Conservation (phyloP, 2,329 filamentous ascomycete species). For the Malbranchea zuffiana region DNA sequence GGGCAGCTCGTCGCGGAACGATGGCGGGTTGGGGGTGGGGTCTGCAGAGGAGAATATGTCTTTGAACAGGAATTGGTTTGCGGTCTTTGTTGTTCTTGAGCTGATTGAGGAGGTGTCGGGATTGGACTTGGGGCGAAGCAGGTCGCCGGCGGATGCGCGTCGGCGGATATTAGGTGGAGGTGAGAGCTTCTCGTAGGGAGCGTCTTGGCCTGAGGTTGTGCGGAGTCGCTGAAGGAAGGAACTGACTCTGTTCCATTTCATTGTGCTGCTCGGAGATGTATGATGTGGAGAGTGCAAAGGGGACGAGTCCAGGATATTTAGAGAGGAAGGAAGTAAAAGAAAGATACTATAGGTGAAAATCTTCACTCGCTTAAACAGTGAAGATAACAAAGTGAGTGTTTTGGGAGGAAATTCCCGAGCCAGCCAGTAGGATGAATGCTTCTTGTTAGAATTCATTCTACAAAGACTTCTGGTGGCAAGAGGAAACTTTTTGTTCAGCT, state of each 20-base stretch:
- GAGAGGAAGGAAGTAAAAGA: too few species aligned
- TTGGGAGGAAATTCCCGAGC: too few species aligned
- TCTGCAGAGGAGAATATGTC: conserved; percentile 1
- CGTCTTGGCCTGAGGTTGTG: conserved; percentile 6
- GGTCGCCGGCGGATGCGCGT: conserved; percentile 8
- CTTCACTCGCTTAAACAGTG: too few species aligned
- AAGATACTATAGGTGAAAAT: too few species aligned
- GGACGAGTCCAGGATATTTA: too few species aligned
- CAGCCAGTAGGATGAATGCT: too few species aligned
- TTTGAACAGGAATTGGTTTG: not conserved
- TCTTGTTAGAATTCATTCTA: too few species aligned
- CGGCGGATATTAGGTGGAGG: conserved; percentile 6
- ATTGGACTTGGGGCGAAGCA: conserved; percentile 2
- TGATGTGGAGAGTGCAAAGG: too few species aligned
- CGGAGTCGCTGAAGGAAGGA: conserved; percentile 7
- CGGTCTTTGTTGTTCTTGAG: conserved; percentile 1
- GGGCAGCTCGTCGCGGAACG: conserved; percentile 13
- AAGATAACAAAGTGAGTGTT: too few species aligned
- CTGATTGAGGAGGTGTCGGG: conserved; percentile 1
- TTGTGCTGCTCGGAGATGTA: too few species aligned
- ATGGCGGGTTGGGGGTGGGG: conserved; percentile 1
- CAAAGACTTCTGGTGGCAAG: too few species aligned
- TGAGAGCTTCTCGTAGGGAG: not conserved
- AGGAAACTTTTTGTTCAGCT: too few species aligned
- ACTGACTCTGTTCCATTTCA: conserved; percentile 5